Evolutionary conservation across 140 eudicot genomes (phyloP).

Genomic region (Stevia rebaudiana): DNA sequence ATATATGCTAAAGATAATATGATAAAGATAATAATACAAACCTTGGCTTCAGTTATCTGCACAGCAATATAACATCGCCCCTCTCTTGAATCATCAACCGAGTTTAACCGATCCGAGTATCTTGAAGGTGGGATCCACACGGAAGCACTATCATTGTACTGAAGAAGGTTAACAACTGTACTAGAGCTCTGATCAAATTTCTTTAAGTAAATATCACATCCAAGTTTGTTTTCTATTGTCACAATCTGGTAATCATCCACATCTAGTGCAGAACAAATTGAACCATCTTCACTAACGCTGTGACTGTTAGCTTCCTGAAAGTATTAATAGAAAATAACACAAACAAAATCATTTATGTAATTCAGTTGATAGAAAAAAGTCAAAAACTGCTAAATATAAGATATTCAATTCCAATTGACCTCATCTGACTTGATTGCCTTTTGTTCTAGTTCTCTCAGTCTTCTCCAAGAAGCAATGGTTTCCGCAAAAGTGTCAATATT

Average conservation of each 20-base stretch:
- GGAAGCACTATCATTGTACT: slow-evolving; percentile 37
- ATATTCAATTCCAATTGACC: slow-evolving; percentile 33
- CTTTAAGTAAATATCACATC: slow-evolving; percentile 79
- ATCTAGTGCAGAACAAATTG: slow-evolving; percentile 67
- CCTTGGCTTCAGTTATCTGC: slow-evolving; percentile 86
- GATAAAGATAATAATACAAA: slow-evolving; percentile 22
- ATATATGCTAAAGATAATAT: neutral
- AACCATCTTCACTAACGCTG: slow-evolving; percentile 37
- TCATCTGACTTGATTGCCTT: slow-evolving; percentile 74
- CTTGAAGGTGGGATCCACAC: slow-evolving; percentile 93
- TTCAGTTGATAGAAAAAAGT: too few species aligned
- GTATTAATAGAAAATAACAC: slow-evolving; percentile 2
- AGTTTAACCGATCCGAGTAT: slow-evolving; percentile 73
- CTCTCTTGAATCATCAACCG: slow-evolving; percentile 65
- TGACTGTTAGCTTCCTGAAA: slow-evolving; percentile 51
- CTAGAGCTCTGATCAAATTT: slow-evolving; percentile 45
- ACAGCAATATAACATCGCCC: slow-evolving; percentile 72
- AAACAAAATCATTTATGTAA: slow-evolving; percentile 17
- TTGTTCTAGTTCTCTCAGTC: slow-evolving; percentile 77
- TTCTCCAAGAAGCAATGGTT: slow-evolving; percentile 73
- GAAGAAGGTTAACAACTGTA: slow-evolving; percentile 47
- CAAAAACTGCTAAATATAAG: neutral
- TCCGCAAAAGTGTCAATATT: slow-evolving; percentile 73
- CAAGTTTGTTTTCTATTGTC: slow-evolving; percentile 79
- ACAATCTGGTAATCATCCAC: slow-evolving; percentile 87